These are phyloP conservation scores for Golubevia pallescens DNA, from an alignment of 1,284 basidiomycete genomes.

Conservation along the genomic window DNA sequence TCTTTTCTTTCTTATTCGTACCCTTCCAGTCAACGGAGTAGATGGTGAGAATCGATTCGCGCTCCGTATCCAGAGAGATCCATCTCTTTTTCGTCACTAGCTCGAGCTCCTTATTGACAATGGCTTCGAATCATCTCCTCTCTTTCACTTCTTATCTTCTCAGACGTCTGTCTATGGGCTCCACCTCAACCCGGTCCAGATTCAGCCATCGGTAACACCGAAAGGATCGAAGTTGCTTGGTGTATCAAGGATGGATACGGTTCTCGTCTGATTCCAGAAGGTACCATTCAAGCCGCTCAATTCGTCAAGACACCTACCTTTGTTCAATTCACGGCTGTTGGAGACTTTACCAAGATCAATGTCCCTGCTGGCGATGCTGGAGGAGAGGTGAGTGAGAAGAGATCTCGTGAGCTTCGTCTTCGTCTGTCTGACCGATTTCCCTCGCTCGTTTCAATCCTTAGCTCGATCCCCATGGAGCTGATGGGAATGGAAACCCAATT, in stretches of 20 bases:
- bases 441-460: too few species aligned
- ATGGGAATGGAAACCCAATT: conserved; percentile 43
- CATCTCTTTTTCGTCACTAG: too few species aligned
- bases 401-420: too few species aligned
- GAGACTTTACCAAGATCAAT: conserved; percentile 64
- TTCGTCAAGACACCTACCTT: conserved; percentile 15
- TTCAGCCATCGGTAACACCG: conserved; percentile 39
- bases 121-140: too few species aligned
- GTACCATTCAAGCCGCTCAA: conserved; percentile 8
- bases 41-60: background rate
- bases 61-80: background rate
- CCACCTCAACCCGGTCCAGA: conserved; percentile 13
- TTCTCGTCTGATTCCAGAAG: conserved; percentile 52
- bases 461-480: conserved; percentile 60
- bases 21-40: too few species aligned
- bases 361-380: conserved; percentile 54
- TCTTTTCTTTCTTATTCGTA: too few species aligned
- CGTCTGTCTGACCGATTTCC: too few species aligned
- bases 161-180: conserved; percentile 45
- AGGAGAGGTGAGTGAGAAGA: conserved; percentile 65
- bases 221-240: conserved; percentile 49
- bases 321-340: conserved; percentile 28
- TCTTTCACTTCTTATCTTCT: too few species aligned
- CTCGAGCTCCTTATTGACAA: too few species aligned
- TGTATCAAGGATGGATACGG: conserved; percentile 57